Evolutionary conservation across 1,284 basidiomycete species (phyloP).

Genomic region (Ceratobasidium theobromae): DNA sequence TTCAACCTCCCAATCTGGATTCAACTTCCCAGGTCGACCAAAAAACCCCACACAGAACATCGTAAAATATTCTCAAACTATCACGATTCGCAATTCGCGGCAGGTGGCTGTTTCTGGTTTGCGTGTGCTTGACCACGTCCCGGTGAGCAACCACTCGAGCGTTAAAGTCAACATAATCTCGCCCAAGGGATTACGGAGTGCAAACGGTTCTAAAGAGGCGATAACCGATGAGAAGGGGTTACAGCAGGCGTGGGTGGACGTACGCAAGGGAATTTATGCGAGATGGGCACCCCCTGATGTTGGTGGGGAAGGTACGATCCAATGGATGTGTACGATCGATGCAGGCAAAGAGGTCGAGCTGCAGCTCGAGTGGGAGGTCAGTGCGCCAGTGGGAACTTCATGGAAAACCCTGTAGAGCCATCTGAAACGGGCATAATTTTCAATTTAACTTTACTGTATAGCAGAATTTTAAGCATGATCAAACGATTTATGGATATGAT

Average conservation of each 20-base stretch:
- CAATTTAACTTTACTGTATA: no score
- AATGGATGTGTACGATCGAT: conserved; percentile 36
- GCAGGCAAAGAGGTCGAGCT: conserved; percentile 34
- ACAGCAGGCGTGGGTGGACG: background rate
- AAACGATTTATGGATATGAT: no score
- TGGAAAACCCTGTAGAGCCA: no score
- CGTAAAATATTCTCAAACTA: conserved; percentile 36
- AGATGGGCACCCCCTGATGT: conserved; percentile 31
- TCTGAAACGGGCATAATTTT: no score
- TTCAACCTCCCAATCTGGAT: conserved; percentile 23
- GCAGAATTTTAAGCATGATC: no score
- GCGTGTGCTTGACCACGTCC: conserved; percentile 38
- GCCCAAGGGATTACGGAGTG: conserved; percentile 31
- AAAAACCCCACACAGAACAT: conserved; percentile 34
- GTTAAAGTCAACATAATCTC: conserved; percentile 38
- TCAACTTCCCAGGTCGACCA: conserved; percentile 28
- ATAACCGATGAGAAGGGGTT: background rate
- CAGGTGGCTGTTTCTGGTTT: conserved; percentile 12
- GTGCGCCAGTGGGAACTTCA: conserved; percentile 35
- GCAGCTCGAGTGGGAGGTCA: conserved; percentile 37
- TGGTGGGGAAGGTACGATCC: conserved; percentile 36
- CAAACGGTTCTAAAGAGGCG: background rate
- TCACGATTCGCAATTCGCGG: conserved; percentile 39
- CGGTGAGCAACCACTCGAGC: conserved; percentile 37
- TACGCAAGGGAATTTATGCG: conserved; percentile 30